Evolutionary conservation across 1,139 yeast genomes (phyloP).

Genomic region (Pichia sp.): DNA sequence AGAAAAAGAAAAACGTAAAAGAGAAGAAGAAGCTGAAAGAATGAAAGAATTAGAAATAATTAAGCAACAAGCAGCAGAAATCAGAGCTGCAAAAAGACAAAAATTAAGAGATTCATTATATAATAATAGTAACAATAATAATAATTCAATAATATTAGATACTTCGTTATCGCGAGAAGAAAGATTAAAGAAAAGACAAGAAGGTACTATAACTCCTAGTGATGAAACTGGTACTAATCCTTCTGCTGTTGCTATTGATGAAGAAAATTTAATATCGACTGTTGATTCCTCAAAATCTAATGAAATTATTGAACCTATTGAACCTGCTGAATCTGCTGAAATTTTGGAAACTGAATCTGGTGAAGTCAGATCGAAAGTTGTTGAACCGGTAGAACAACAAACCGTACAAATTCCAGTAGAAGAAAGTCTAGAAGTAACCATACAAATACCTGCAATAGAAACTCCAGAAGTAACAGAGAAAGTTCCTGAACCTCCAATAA

Average conservation of each 20-base stretch:
- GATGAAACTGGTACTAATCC: not conserved
- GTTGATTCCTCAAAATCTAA: not conserved
- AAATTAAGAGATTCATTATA: slow-evolving; percentile 33
- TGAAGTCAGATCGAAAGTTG: not conserved
- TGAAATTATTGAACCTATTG: not conserved
- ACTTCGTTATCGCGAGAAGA: slow-evolving; percentile 34
- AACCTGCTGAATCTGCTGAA: not conserved
- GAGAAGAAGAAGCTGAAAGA: slow-evolving; percentile 39
- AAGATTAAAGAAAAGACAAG: slow-evolving; percentile 34
- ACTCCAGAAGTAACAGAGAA: not conserved
- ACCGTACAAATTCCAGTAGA: not conserved
- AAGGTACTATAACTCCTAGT: not conserved
- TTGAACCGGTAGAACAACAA: not conserved
- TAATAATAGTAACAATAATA: not conserved
- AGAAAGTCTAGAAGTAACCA: too few species aligned
- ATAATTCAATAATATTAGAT: slow-evolving; percentile 19
- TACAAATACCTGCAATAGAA: not conserved
- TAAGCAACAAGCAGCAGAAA: slow-evolving; percentile 31
- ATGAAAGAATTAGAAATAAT: slow-evolving; percentile 35
- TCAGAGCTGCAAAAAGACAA: slow-evolving; percentile 34
- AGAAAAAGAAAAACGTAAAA: slow-evolving; percentile 45
- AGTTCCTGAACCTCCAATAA: too few species aligned
- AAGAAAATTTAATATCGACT: not conserved
- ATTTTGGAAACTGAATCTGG: not conserved
- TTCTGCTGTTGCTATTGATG: too few species aligned